Evolutionary conservation across 2,329 filamentous ascomycete species (phyloP), one percentile per base, ranked within the genome.

Genomic region (Aspergillus sp.): DNA sequence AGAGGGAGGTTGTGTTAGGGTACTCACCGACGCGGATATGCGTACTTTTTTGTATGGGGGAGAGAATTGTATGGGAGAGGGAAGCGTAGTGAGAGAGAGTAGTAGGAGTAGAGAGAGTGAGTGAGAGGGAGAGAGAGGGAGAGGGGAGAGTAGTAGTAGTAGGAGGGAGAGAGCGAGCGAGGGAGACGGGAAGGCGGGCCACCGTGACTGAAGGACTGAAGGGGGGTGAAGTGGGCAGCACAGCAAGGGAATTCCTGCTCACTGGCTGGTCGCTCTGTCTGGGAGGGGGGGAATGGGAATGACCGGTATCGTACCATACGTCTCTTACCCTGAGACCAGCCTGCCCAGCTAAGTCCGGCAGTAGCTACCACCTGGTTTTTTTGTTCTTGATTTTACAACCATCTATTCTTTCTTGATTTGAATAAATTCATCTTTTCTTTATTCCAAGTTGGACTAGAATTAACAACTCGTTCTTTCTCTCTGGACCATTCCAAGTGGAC

Each of bases 11-110:
- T 71, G 69, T 67, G 71, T 69, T 67, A 65, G 71, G 69, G 67
- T 69, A 69, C 71, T 72, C 67, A 75, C 73, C 70, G 67, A 69
- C 65, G 65, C 67, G 70, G 69, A 68, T 72, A 71, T 71, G 69
- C 65, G 72, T 71, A 74, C 69, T 72, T 73, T 76, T 74, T 72
- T 75, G 73, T 74, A 73, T 72, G 69, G 60, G 66, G 67, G 59
- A 59, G 60, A 60, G 60, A 66, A 63, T 68, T 73, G 72, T 75
- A 74, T 74, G 73, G 72, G 69, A 66, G 68, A 66, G 63, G 65
- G 58, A 57, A 66, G 67, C 67, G 68, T 69, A 72, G 72, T 68
- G 69, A 68, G 66, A 67, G 26, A 39, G 26, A 42, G 53, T 65
- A 55, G 54, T 65, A 55, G 54, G 22, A 24, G 64, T 62, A 65